These are phyloP conservation scores for Fusarium subglutinans DNA, from an alignment of 2,329 filamentous ascomycete species.

Conservation along the genomic window DNA sequence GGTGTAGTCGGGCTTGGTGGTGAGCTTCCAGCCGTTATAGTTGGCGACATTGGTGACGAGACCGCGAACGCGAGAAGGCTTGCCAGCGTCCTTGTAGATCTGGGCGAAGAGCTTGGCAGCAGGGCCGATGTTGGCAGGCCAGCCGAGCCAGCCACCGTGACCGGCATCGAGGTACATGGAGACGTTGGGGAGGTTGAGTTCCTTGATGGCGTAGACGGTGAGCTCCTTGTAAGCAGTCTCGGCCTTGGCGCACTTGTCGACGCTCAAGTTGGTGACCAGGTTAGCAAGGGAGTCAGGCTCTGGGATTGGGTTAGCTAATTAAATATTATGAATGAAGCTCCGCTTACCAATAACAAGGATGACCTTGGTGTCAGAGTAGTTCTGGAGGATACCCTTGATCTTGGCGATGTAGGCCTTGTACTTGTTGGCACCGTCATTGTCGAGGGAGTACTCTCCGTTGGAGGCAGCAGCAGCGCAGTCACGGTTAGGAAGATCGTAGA, in stretches of 20 bases:
- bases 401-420: conserved; percentile 66
- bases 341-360: conserved; percentile 55
- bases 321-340: rapidly evolving
- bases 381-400: conserved; percentile 53
- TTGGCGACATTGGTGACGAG: conserved; percentile 68
- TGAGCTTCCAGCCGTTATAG: conserved; percentile 61
- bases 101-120: conserved; percentile 58
- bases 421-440: conserved; percentile 59
- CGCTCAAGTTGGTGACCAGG: conserved; percentile 64
- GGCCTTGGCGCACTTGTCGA: conserved; percentile 60
- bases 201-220: conserved; percentile 60
- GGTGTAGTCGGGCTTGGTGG: conserved; percentile 57
- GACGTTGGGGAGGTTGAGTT: conserved; percentile 65
- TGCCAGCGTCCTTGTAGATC: conserved; percentile 61
- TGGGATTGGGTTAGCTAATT: conserved; percentile 24
- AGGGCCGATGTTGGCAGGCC: conserved; percentile 61
- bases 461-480: conserved; percentile 66
- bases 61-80: conserved; percentile 60
- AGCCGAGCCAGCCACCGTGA: conserved; percentile 68
- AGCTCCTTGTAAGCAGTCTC: conserved; percentile 59
- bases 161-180: conserved; percentile 68
- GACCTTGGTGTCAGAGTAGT: conserved; percentile 55
- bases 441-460: conserved; percentile 64
- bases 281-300: conserved; percentile 69
- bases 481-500: conserved; percentile 67